phyloP scores from a whole-genome alignment of 768 basidiomycete species.

The Lactifluus pinguis region DNA sequence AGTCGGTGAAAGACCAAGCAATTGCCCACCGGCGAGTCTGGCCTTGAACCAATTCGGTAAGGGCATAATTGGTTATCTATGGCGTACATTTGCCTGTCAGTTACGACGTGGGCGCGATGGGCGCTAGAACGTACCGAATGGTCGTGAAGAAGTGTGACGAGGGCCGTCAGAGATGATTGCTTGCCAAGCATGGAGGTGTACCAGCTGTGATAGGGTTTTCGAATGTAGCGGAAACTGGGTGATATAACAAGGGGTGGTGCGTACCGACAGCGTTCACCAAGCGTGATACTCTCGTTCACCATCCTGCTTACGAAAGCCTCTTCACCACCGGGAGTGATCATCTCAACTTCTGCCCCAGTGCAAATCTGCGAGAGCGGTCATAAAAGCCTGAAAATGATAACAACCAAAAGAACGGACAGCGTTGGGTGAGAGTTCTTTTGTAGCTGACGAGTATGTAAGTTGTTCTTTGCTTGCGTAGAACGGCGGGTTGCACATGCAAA shows the following conservation, averaged over 20 bases:
- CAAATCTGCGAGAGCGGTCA: slow-evolving; percentile 45
- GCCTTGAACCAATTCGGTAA: slow-evolving; percentile 79
- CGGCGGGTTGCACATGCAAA: slow-evolving; percentile 95
- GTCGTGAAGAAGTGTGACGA: slow-evolving; percentile 48
- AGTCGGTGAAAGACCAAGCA: slow-evolving; percentile 69
- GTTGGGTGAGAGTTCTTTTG: slow-evolving; percentile 58
- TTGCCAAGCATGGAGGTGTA: slow-evolving; percentile 92
- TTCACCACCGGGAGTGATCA: slow-evolving; percentile 88
- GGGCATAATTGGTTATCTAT: slow-evolving; percentile 80
- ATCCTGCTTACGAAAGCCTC: slow-evolving; percentile 66
- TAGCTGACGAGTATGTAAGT: slow-evolving; percentile 43
- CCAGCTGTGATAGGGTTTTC: slow-evolving; percentile 46
- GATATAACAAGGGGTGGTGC: slow-evolving; percentile 10
- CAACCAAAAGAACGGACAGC: slow-evolving; percentile 42
- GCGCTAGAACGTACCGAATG: slow-evolving; percentile 29
- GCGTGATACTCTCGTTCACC: slow-evolving; percentile 58
- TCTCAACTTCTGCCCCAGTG: slow-evolving; percentile 79
- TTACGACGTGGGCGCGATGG: neutral
- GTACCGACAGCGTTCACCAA: slow-evolving; percentile 51
- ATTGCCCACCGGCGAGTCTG: slow-evolving; percentile 89
- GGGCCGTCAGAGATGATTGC: slow-evolving; percentile 54
- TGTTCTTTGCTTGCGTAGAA: slow-evolving; percentile 81
- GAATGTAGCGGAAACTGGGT: neutral
- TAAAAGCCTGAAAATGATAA: neutral
- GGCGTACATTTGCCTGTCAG: neutral